These are phyloP conservation scores for Alopecurus myosuroides DNA, from an alignment of 176 grass and related monocot species.

Conservation along the genomic window DNA sequence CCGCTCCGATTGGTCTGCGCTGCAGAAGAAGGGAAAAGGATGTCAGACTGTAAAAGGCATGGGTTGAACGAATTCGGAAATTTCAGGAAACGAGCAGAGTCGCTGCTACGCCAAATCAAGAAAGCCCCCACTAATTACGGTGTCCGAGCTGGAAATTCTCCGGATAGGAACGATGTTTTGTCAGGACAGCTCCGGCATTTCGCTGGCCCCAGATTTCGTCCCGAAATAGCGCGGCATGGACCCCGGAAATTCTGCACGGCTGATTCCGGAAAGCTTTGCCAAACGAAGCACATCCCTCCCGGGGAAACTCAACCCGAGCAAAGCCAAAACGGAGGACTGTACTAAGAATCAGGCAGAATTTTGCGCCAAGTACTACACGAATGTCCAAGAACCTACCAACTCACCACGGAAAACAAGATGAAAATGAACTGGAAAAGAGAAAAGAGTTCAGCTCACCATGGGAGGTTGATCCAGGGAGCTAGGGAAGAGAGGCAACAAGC, in stretches of 20 bases:
- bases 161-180: neutral
- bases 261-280: neutral
- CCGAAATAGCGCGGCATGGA: neutral
- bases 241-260: neutral
- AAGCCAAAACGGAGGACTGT: neutral
- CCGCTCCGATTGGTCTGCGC: constrained; percentile 38
- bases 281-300: neutral
- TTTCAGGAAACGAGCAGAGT: neutral
- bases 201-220: constrained; percentile 16
- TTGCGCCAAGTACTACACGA: neutral
- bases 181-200: neutral
- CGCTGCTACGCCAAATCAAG: neutral
- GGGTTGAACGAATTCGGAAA: neutral
- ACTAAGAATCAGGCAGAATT: neutral
- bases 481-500: constrained; percentile 4
- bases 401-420: neutral
- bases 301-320: neutral
- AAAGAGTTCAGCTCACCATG: constrained; percentile 18
- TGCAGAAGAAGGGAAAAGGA: constrained; percentile 22
- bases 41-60: neutral
- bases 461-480: constrained; percentile 29
- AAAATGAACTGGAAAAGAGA: neutral
- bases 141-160: neutral
- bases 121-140: neutral
- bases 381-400: neutral